Percentiles rank a stretch among this genome's conserved stretches.
phyloP scores from a whole-genome alignment of 2,329 filamentous ascomycete species.

The Drechslerella coelobrocha region DNA sequence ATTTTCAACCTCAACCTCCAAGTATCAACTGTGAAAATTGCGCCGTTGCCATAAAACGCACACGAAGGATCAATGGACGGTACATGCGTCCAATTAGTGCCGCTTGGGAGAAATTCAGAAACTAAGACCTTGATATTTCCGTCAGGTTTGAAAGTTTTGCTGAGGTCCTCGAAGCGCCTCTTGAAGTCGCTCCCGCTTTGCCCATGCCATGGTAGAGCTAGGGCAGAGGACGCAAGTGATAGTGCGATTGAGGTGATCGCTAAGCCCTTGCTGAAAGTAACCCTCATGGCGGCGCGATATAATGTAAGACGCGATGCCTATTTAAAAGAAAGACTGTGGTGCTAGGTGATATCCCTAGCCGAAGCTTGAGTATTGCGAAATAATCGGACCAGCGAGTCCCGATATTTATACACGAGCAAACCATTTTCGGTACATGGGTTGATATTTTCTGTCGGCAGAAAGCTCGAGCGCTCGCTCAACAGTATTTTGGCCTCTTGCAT shows the following conservation, averaged over 20 bases:
- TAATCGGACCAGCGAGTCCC: background rate
- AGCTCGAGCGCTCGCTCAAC: too few relatives aligned
- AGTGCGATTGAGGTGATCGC: background rate
- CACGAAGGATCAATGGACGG: background rate
- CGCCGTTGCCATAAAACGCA: background rate
- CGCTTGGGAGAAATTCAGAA: background rate
- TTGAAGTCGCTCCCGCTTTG: background rate
- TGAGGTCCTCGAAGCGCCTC: background rate
- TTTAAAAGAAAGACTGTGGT: background rate
- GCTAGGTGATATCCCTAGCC: background rate
- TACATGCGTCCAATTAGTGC: constrained; percentile 8
- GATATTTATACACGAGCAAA: background rate
- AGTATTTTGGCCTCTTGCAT: too few relatives aligned
- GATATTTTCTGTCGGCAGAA: too few relatives aligned
- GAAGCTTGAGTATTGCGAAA: background rate
- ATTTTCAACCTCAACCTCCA: constrained; percentile 6
- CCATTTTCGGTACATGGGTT: too few relatives aligned
- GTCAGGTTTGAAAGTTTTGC: constrained; percentile 3
- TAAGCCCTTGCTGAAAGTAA: background rate
- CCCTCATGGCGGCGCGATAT: background rate
- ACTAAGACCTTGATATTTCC: constrained; percentile 5
- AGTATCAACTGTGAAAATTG: background rate
- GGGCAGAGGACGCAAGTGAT: background rate
- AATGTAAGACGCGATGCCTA: background rate
- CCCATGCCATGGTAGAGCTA: background rate